Conservation (phyloP, 2,329 filamentous ascomycete species). For the Paracamarosporium sp. region DNA sequence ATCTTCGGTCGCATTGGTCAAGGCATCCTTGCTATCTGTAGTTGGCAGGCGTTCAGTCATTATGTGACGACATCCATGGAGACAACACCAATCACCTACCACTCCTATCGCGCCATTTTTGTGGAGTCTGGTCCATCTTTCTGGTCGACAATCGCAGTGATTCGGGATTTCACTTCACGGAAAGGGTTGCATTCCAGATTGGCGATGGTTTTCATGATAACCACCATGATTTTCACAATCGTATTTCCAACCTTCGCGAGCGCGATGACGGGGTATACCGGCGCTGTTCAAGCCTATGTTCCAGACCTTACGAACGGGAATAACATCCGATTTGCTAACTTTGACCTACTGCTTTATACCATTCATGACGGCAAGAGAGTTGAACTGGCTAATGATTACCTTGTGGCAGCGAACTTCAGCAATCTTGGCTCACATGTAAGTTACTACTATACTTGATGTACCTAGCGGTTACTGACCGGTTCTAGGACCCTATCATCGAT, state of each 20-base stretch:
- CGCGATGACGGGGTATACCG: slow-evolving; percentile 28
- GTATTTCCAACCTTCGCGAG: slow-evolving; percentile 25
- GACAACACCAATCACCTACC: slow-evolving; percentile 21
- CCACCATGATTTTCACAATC: slow-evolving; percentile 22
- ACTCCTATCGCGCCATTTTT: slow-evolving; percentile 24
- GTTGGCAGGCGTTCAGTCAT: slow-evolving; percentile 22
- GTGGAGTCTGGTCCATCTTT: slow-evolving; percentile 14
- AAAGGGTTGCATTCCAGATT: slow-evolving; percentile 19
- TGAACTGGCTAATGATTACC: not conserved
- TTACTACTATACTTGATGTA: not conserved
- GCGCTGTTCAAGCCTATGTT: slow-evolving; percentile 15
- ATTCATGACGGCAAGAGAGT: slow-evolving; percentile 26
- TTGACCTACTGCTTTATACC: slow-evolving; percentile 10
- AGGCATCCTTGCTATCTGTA: slow-evolving; percentile 20
- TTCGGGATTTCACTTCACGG: slow-evolving; percentile 14
- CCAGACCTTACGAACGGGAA: slow-evolving; percentile 8
- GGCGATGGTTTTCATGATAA: slow-evolving; percentile 27
- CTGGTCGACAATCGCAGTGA: not conserved
- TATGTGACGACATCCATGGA: slow-evolving; percentile 32
- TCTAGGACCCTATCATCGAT: too few species aligned
- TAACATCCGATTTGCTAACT: slow-evolving; percentile 13
- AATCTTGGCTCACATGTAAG: not conserved
- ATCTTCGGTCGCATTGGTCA: slow-evolving; percentile 14
- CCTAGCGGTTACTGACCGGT: not conserved
- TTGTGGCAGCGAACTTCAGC: slow-evolving; percentile 1